Percentiles rank a stretch among this genome's conserved stretches.
phyloP scores from a whole-genome alignment of 2,329 filamentous ascomycete genomes.

The Ceratocystis cubensis region DNA sequence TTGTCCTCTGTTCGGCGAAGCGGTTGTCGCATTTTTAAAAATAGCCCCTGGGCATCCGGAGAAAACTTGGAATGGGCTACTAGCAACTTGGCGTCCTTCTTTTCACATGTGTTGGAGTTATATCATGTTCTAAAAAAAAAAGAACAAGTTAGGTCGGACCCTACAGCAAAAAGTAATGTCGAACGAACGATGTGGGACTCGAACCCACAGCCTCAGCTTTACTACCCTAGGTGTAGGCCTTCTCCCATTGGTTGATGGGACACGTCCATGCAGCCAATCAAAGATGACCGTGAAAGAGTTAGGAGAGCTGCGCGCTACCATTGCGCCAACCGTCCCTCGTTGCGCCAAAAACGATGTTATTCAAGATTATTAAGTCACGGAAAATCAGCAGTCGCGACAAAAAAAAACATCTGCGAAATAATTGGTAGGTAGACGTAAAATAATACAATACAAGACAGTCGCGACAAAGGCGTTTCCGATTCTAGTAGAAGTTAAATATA shows the following conservation, averaged over 20 bases:
- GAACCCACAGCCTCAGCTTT: conserved; percentile 22
- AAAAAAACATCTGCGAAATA: too few species aligned
- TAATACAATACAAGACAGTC: too few species aligned
- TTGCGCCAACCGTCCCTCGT: conserved; percentile 21
- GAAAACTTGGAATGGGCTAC: too few species aligned
- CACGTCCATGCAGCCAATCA: background rate
- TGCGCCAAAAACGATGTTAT: background rate
- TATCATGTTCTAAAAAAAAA: background rate
- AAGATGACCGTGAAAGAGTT: background rate
- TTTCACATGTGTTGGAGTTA: background rate
- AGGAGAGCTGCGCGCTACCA: conserved; percentile 22
- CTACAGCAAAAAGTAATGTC: background rate
- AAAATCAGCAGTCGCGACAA: background rate
- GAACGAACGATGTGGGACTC: conserved; percentile 21
- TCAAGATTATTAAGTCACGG: background rate
- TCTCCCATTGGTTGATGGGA: background rate
- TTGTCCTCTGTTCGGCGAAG: too few species aligned
- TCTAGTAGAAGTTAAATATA: too few species aligned
- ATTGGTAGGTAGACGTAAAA: too few species aligned
- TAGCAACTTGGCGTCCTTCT: too few species aligned
- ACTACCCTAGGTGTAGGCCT: background rate
- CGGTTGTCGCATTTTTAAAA: too few species aligned
- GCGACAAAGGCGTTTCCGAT: too few species aligned
- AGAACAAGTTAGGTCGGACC: background rate
- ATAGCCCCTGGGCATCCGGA: too few species aligned